phyloP scores from a whole-genome alignment of 495 filamentous ascomycete species.

The Penicillium robsamsonii region DNA sequence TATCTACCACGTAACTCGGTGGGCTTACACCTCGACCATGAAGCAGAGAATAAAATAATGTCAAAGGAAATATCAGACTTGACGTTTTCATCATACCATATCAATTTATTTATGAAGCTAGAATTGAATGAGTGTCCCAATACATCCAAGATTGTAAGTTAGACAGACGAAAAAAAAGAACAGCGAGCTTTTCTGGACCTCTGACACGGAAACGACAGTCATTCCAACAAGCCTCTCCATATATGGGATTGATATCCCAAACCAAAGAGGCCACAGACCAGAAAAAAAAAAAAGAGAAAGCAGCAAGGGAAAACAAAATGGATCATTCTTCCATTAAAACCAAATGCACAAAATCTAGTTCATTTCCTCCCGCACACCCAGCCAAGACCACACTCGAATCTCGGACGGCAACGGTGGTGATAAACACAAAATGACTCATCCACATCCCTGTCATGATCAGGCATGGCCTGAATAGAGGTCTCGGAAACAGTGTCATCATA shows the following conservation, averaged over 20 bases:
- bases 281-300: not conserved
- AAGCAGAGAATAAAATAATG: not conserved
- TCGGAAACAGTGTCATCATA: conserved; percentile 5
- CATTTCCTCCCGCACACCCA: conserved; percentile 8
- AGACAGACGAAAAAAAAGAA: not conserved
- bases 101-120: not conserved
- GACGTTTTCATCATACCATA: not conserved
- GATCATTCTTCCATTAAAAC: not conserved
- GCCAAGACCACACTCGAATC: conserved; percentile 1
- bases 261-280: not conserved
- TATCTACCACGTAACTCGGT: not conserved
- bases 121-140: not conserved
- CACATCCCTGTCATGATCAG: not conserved
- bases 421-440: not conserved
- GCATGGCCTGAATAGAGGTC: not conserved
- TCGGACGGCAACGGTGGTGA: conserved; percentile 8
- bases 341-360: not conserved
- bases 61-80: not conserved
- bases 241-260: not conserved
- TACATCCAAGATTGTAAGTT: not conserved
- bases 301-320: not conserved
- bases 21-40: not conserved
- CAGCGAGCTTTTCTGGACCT: not conserved
- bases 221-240: not conserved
- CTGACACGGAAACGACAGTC: not conserved